A percentile compares a stretch with the other conserved stretches of the same genome.
phyloP scores from a whole-genome alignment of 495 filamentous ascomycete genomes.

The Penicillium alfredii region DNA sequence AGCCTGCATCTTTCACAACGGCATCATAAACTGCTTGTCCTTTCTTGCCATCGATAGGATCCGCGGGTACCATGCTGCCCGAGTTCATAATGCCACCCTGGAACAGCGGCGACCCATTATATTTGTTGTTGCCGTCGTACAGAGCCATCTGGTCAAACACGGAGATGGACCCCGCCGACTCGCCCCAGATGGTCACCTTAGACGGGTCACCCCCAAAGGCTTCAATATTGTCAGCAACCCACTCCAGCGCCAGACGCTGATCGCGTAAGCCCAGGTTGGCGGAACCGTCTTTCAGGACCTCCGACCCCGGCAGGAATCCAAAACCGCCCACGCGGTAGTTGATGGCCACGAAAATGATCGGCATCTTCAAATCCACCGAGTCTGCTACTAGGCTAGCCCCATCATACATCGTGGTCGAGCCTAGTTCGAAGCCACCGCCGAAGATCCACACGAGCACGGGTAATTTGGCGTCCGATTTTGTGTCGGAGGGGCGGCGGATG shows the following conservation, averaged over 20 bases:
- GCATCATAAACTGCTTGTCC: slow-evolving; percentile 57
- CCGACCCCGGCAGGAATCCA: slow-evolving; percentile 66
- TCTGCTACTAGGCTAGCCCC: slow-evolving; percentile 45
- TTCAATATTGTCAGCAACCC: slow-evolving; percentile 51
- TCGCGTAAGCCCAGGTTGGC: slow-evolving; percentile 50
- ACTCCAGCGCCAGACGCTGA: slow-evolving; percentile 45
- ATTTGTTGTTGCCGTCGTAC: slow-evolving; percentile 61
- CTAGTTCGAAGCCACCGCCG: slow-evolving; percentile 61
- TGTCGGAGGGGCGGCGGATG: slow-evolving; percentile 56
- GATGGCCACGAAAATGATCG: slow-evolving; percentile 65
- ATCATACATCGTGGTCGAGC: slow-evolving; percentile 56
- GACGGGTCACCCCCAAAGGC: slow-evolving; percentile 53
- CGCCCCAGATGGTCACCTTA: slow-evolving; percentile 67
- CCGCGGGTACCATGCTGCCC: slow-evolving; percentile 57
- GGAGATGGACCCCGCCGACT: slow-evolving; percentile 66
- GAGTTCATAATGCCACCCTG: slow-evolving; percentile 68
- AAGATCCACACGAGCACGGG: slow-evolving; percentile 66
- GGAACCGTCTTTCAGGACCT: slow-evolving; percentile 59
- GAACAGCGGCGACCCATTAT: slow-evolving; percentile 66
- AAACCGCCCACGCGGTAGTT: slow-evolving; percentile 72
- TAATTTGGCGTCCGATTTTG: slow-evolving; percentile 45
- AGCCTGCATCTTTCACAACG: slow-evolving; percentile 56
- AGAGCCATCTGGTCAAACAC: slow-evolving; percentile 65
- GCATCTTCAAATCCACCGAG: slow-evolving; percentile 51
- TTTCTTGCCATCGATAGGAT: slow-evolving; percentile 57